Evolutionary conservation across 345 rosid species (phyloP).

Genomic region (Heritiera fomes): DNA sequence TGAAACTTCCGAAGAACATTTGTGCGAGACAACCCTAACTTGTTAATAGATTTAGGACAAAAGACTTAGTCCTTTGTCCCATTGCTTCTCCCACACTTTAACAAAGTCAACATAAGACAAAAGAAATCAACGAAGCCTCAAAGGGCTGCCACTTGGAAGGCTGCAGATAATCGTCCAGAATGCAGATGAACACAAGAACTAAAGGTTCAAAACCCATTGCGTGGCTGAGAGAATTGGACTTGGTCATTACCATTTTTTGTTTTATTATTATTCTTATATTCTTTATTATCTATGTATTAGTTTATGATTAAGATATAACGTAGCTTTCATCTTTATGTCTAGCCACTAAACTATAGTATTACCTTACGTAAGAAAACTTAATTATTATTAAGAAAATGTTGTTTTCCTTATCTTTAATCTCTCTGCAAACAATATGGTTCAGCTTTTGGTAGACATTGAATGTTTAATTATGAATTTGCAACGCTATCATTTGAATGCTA

Average conservation of each 20-base stretch:
- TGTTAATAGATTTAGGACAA: not conserved
- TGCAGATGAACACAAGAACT: constrained; percentile 31
- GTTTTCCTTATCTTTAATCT: not conserved
- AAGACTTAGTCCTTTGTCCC: not conserved
- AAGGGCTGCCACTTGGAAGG: constrained; percentile 50
- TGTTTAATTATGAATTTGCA: not conserved
- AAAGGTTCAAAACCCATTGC: constrained; percentile 27
- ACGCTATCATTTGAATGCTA: not conserved
- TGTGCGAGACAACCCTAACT: not conserved
- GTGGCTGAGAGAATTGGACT: not conserved
- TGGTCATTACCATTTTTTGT: constrained; percentile 8
- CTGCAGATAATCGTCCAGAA: constrained; percentile 17
- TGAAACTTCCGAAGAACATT: not conserved
- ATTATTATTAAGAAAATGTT: not conserved
- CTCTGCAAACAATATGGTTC: not conserved
- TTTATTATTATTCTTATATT: constrained; percentile 13
- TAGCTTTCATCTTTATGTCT: not conserved
- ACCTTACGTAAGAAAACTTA: not conserved
- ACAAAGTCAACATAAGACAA: constrained; percentile 37
- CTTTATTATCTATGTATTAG: not conserved
- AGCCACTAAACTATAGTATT: not conserved
- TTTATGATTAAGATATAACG: constrained; percentile 5
- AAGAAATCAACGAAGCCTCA: constrained; percentile 6
- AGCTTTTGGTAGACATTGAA: not conserved
- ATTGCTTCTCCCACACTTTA: not conserved